Conservation (phyloP, 2,329 filamentous ascomycete species). For the Monosporascus sp. region DNA sequence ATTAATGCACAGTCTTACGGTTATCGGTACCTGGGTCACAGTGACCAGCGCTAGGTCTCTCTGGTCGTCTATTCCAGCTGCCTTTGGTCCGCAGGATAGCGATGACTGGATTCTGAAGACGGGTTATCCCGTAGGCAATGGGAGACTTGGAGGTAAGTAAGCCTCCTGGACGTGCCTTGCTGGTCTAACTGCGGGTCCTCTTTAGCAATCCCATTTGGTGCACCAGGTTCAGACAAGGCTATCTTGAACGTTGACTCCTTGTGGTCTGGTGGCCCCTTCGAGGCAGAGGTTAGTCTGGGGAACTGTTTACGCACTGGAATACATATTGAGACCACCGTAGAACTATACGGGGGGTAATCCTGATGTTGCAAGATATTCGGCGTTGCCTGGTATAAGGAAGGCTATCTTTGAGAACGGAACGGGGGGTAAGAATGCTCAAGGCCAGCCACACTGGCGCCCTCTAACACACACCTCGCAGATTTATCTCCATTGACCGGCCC, state of each 20-base stretch:
- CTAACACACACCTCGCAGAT: constrained; percentile 17
- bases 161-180: neutral
- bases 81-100: constrained; percentile 9
- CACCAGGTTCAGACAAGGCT: constrained; percentile 35
- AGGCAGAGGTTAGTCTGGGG: constrained; percentile 26
- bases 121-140: constrained; percentile 43
- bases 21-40: neutral
- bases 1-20: neutral
- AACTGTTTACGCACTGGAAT: neutral
- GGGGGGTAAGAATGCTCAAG: constrained; percentile 28
- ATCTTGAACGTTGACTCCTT: constrained; percentile 43
- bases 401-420: constrained; percentile 43
- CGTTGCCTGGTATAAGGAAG: constrained; percentile 36
- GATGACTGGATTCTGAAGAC: constrained; percentile 25
- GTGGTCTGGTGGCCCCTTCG: constrained; percentile 46
- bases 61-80: constrained; percentile 13
- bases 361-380: constrained; percentile 22
- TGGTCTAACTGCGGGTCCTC: neutral
- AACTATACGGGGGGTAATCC: constrained; percentile 44
- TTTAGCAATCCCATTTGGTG: constrained; percentile 36
- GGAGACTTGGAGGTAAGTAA: constrained; percentile 34
- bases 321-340: constrained; percentile 10
- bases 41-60: constrained; percentile 8
- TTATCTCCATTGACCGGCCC: constrained; percentile 33
- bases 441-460: neutral